Percentiles rank a stretch among this genome's conserved stretches.
Conservation (phyloP, 1,139 yeast genomes). For the Entelexis sorbosivorans region DNA sequence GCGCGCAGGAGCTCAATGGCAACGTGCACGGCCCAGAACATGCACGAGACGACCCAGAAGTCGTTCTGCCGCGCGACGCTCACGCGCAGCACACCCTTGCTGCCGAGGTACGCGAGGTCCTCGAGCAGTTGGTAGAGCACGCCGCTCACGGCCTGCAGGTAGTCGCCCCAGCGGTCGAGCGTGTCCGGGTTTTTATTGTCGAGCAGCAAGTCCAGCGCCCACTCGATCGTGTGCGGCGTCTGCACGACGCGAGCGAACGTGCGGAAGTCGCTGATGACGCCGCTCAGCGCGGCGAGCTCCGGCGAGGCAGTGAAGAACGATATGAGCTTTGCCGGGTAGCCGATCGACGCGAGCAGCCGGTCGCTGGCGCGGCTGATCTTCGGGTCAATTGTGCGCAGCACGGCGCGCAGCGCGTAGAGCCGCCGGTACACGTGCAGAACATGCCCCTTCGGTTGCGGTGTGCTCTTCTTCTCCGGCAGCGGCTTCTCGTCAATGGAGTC, state of each 20-base stretch:
- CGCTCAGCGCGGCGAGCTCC: conserved; percentile 26
- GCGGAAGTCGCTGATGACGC: conserved; percentile 33
- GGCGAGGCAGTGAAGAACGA: background rate
- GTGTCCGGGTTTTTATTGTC: conserved; percentile 22
- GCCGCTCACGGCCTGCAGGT: conserved; percentile 32
- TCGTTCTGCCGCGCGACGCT: conserved; percentile 25
- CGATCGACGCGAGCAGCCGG: conserved; percentile 21
- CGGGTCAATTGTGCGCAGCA: conserved; percentile 12
- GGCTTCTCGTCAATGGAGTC: conserved; percentile 2
- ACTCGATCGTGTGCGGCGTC: conserved; percentile 30
- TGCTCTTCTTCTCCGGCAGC: background rate
- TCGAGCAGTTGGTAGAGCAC: conserved; percentile 35
- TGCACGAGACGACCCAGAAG: conserved; percentile 34
- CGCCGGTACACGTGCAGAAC: conserved; percentile 11
- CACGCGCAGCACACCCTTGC: conserved; percentile 31
- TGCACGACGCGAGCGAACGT: conserved; percentile 34
- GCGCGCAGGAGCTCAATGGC: conserved; percentile 29
- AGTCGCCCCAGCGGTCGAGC: conserved; percentile 27
- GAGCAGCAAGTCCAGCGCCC: conserved; percentile 30
- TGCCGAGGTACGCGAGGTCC: conserved; percentile 34
- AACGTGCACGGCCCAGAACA: conserved; percentile 36
- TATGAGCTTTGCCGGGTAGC: conserved; percentile 22
- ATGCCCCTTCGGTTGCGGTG: background rate
- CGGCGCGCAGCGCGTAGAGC: conserved; percentile 12
- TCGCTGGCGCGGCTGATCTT: conserved; percentile 18